Evolutionary conservation across 1,139 yeast species (phyloP), one percentile per base, ranked within the genome.

Genomic region (Taiozyma sp.): DNA sequence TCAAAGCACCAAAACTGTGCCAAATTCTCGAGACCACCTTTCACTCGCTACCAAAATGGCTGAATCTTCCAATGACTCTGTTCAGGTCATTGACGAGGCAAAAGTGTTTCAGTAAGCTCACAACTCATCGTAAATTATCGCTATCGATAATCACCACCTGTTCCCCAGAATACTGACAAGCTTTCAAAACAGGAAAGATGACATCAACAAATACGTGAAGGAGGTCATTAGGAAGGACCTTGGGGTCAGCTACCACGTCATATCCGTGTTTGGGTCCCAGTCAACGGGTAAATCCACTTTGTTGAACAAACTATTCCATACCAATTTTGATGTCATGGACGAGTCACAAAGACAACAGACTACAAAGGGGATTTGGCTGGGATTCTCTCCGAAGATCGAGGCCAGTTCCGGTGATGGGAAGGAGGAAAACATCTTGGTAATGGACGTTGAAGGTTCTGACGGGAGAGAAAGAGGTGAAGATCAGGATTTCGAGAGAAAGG

Each of bases 391-490:
- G 6, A 63, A 67, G 16, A 70, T 76, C 38, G 72, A 73, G 29
- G 58, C 67, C 2, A 64, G 59, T 2, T 53, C 56, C 12, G 22
- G 23, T 3, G 36, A 12, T 8, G 53, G 47, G 1, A 44, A 45
- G 4, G 47, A 60, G 14, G 62, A 57, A 57, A 57, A 79, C 77
- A 57, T 91, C n/a, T 79, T 91, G 59, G 96, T 93, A 3, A 78
- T 93, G 80, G 99, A 93, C 66, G 98, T 93, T 22, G 99, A 93
- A 70, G 99, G 99, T 45, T 91, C 98, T 2, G 99, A 93, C 70
- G 99, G 99, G 46, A 79, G 97, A 57, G 99, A 93, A 70, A 79
- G 98, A 53, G 99, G 99, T 16, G 99, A 93, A 62, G 99, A 93
- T 68, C 98, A 93, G 68, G 99, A 93, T 68, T 93, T 93, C 69